Evolutionary conservation across 2,329 filamentous ascomycete species (phyloP).

Genomic region (Aspergillus awamori): DNA sequence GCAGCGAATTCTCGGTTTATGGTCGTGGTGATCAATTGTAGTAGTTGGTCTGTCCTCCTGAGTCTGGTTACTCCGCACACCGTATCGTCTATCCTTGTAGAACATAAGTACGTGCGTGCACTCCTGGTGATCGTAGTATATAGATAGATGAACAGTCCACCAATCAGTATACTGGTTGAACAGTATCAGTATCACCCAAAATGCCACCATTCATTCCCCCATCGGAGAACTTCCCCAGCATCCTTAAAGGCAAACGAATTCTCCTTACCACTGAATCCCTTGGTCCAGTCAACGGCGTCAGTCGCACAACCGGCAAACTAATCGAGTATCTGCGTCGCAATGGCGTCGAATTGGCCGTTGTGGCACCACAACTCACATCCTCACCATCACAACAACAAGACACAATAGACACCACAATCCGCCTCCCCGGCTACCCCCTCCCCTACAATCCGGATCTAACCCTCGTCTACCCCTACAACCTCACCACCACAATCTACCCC

Average conservation of each 20-base stretch:
- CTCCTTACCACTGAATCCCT: constrained; percentile 72
- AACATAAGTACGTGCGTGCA: neutral
- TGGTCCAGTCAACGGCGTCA: constrained; percentile 73
- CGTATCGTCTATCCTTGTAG: neutral
- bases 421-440: constrained; percentile 66
- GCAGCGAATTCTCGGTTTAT: too few relatives aligned
- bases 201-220: neutral
- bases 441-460: constrained; percentile 73
- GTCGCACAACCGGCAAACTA: constrained; percentile 69
- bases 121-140: neutral
- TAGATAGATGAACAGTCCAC: neutral
- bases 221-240: constrained; percentile 41
- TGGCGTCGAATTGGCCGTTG: constrained; percentile 66
- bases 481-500: constrained; percentile 60
- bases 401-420: constrained; percentile 38
- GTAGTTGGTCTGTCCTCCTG: too few relatives aligned
- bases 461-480: constrained; percentile 68
- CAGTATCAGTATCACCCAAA: neutral
- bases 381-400: constrained; percentile 10
- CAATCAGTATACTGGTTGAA: too few relatives aligned
- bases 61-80: too few relatives aligned
- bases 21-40: too few relatives aligned
- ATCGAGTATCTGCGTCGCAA: constrained; percentile 68
- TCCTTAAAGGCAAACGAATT: constrained; percentile 63
- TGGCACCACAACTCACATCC: constrained; percentile 59